phyloP scores from a whole-genome alignment of 2,329 filamentous ascomycete genomes.

The Sordariomycetes sp. region DNA sequence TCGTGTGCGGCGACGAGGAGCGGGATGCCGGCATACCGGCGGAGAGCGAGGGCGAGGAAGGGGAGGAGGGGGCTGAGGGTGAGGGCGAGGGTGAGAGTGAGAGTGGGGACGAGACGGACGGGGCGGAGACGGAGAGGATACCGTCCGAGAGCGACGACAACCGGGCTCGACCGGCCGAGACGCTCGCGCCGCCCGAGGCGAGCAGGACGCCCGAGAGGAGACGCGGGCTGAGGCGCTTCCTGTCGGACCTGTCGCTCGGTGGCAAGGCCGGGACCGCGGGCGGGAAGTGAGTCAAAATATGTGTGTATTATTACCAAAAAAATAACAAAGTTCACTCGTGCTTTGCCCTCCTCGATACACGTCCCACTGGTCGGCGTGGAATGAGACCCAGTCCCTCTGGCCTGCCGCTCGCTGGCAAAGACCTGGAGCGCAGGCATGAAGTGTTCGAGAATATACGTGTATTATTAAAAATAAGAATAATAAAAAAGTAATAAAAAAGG shows the following conservation, averaged over 20 bases:
- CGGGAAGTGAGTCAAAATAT: not conserved
- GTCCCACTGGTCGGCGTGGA: too few species aligned
- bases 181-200: not conserved
- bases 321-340: too few species aligned
- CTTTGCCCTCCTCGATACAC: too few species aligned
- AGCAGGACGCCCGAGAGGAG: slow-evolving; percentile 17
- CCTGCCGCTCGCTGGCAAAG: too few species aligned
- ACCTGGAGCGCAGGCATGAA: too few species aligned
- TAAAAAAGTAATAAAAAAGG: too few species aligned
- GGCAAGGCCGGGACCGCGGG: slow-evolving; percentile 13
- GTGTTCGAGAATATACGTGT: too few species aligned
- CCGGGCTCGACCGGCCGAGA: too few species aligned
- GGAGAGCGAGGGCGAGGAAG: slow-evolving; percentile 33
- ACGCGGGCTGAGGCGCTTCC: slow-evolving; percentile 21
- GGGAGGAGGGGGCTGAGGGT: slow-evolving; percentile 29
- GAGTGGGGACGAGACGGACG: slow-evolving; percentile 21
- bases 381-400: too few species aligned
- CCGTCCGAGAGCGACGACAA: not conserved
- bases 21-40: slow-evolving; percentile 24
- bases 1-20: slow-evolving; percentile 51
- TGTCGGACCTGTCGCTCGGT: slow-evolving; percentile 19
- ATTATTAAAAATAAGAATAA: too few species aligned
- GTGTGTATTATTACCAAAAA: not conserved
- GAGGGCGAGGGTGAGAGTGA: slow-evolving; percentile 38
- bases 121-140: not conserved